phyloP scores from a whole-genome alignment of 805 yeast species.

The Schizosaccharomyces lindneri region DNA sequence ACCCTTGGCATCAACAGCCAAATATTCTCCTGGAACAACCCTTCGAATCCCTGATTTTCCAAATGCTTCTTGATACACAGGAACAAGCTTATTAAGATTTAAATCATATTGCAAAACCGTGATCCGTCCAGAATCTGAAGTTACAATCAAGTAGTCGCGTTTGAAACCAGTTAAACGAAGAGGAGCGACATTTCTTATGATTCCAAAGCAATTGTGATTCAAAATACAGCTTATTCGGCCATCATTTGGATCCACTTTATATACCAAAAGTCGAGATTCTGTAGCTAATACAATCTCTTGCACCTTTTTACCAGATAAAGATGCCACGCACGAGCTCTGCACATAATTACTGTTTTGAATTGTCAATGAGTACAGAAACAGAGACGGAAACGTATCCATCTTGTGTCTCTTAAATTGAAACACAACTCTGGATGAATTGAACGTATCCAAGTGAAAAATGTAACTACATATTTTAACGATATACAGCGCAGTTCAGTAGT shows the following conservation, averaged over 20 bases:
- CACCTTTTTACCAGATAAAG: slow-evolving; percentile 30
- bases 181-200: slow-evolving; percentile 27
- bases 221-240: slow-evolving; percentile 27
- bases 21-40: slow-evolving; percentile 46
- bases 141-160: slow-evolving; percentile 34
- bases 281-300: slow-evolving; percentile 43
- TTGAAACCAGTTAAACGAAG: slow-evolving; percentile 29
- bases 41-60: slow-evolving; percentile 55
- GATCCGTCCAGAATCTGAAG: slow-evolving; percentile 62
- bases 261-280: slow-evolving; percentile 28
- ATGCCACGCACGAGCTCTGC: slow-evolving; percentile 32
- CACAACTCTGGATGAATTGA: background rate
- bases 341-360: slow-evolving; percentile 12
- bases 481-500: no score
- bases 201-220: slow-evolving; percentile 29
- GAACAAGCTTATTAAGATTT: slow-evolving; percentile 17
- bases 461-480: no score
- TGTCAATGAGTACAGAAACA: slow-evolving; percentile 39
- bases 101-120: slow-evolving; percentile 25
- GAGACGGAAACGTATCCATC: slow-evolving; percentile 3
- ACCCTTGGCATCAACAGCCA: slow-evolving; percentile 45
- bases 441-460: no score
- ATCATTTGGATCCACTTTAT: slow-evolving; percentile 25
- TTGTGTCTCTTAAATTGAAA: background rate
- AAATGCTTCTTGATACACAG: slow-evolving; percentile 34